phyloP scores from a whole-genome alignment of 2,329 filamentous ascomycete species.

The Botryotinia narcissicola region DNA sequence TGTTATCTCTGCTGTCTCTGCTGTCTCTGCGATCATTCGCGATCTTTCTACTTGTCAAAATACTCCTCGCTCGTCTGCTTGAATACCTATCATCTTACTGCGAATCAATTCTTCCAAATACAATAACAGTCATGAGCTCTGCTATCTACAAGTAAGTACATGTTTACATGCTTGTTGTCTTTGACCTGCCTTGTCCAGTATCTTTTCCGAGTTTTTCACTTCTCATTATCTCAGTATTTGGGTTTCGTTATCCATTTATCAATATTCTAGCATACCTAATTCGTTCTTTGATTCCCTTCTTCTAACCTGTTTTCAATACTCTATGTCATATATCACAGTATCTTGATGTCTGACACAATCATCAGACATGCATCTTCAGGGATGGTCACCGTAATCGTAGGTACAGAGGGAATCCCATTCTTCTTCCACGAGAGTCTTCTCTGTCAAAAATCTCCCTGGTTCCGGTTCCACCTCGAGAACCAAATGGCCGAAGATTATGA shows the following conservation, averaged over 20 bases:
- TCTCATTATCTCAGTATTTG: background rate
- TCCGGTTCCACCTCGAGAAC: background rate
- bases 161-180: background rate
- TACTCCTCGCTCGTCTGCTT: background rate
- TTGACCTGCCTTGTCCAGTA: too few species aligned
- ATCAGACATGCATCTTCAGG: background rate
- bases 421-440: conserved; percentile 8
- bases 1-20: background rate
- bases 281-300: background rate
- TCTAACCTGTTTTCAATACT: background rate
- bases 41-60: too few species aligned
- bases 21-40: background rate
- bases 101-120: background rate
- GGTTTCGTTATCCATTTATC: background rate
- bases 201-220: background rate
- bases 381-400: background rate
- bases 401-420: background rate
- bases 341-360: background rate
- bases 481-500: background rate
- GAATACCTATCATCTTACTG: background rate
- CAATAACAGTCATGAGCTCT: background rate
- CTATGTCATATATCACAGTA: background rate
- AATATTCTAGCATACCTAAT: background rate
- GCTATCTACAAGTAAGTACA: conserved; percentile 2
- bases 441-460: conserved; percentile 10